Percentiles rank a stretch among this genome's conserved stretches.
These are phyloP conservation scores for Bipolaris victoriae DNA, from an alignment of 2,329 filamentous ascomycete genomes.

Conservation along the genomic window DNA sequence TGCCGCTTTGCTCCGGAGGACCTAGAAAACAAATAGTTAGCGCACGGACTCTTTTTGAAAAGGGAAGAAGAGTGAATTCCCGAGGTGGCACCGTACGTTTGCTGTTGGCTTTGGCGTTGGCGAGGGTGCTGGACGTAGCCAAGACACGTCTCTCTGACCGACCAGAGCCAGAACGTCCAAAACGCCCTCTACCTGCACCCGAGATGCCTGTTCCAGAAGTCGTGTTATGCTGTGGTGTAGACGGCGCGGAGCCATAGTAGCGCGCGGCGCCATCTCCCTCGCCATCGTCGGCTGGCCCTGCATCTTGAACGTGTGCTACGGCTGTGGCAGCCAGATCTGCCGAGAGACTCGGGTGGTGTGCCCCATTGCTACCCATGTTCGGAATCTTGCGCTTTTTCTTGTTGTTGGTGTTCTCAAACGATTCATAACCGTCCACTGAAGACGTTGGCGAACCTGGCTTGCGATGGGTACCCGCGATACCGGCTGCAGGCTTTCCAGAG, in stretches of 20 bases:
- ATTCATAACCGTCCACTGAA: constrained; percentile 87
- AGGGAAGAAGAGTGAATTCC: constrained; percentile 29
- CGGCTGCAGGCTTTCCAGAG: constrained; percentile 31
- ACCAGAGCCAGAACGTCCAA: constrained; percentile 65
- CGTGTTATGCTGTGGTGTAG: constrained; percentile 56
- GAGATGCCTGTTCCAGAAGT: constrained; percentile 71
- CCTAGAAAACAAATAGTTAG: constrained; percentile 48
- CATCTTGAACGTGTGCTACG: constrained; percentile 56
- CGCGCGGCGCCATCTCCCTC: constrained; percentile 57
- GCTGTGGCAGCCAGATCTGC: constrained; percentile 70
- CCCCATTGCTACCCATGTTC: constrained; percentile 74
- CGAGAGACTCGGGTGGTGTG: constrained; percentile 63
- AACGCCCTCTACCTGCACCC: constrained; percentile 82
- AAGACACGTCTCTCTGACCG: constrained; percentile 53
- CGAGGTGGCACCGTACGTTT: constrained; percentile 47
- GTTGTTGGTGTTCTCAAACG: constrained; percentile 97
- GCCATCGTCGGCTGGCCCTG: constrained; percentile 53
- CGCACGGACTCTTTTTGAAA: constrained; percentile 38
- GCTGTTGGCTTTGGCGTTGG: constrained; percentile 52
- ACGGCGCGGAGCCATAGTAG: constrained; percentile 63
- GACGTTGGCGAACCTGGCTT: constrained; percentile 66
- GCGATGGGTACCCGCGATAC: constrained; percentile 42
- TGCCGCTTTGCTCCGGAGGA: constrained; percentile 67
- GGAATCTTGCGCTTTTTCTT: constrained; percentile 99
- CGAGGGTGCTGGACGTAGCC: constrained; percentile 50